Evolutionary conservation across 1,284 basidiomycete species (phyloP).

Genomic region (Wallemia ichthyophaga): DNA sequence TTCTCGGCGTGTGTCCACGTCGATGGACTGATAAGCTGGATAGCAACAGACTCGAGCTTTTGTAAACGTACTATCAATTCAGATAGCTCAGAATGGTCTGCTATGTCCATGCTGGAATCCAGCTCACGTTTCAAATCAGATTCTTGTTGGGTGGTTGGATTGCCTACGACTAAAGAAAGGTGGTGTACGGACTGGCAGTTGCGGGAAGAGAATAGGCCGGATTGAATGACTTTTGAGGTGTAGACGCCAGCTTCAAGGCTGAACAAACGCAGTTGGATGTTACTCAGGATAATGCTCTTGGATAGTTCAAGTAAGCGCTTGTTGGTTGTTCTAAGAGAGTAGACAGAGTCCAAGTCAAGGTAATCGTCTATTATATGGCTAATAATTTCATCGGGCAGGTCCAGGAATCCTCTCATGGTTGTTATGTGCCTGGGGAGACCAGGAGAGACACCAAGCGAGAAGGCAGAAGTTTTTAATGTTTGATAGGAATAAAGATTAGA

Average conservation of each 20-base stretch:
- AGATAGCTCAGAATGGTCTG: background rate
- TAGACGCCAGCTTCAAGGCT: background rate
- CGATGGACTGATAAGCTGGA: background rate
- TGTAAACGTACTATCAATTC: background rate
- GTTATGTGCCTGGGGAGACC: too few relatives aligned
- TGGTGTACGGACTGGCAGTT: background rate
- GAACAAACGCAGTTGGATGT: background rate
- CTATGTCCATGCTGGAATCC: background rate
- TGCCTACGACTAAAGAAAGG: background rate
- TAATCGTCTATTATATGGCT: background rate
- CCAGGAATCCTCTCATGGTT: background rate
- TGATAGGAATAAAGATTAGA: too few relatives aligned
- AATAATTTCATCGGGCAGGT: background rate
- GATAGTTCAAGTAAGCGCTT: background rate
- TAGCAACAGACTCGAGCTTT: background rate
- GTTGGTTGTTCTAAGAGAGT: background rate
- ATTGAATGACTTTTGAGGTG: background rate
- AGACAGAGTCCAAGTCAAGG: background rate
- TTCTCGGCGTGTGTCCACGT: background rate
- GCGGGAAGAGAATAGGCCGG: background rate
- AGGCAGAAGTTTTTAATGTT: too few relatives aligned
- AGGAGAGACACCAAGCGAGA: too few relatives aligned
- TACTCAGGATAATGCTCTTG: background rate
- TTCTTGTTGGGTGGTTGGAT: background rate
- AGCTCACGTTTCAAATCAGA: background rate